These are phyloP conservation scores for Oxyria digyna DNA, from an alignment of 148 eudicot genomes.

Conservation along the genomic window DNA sequence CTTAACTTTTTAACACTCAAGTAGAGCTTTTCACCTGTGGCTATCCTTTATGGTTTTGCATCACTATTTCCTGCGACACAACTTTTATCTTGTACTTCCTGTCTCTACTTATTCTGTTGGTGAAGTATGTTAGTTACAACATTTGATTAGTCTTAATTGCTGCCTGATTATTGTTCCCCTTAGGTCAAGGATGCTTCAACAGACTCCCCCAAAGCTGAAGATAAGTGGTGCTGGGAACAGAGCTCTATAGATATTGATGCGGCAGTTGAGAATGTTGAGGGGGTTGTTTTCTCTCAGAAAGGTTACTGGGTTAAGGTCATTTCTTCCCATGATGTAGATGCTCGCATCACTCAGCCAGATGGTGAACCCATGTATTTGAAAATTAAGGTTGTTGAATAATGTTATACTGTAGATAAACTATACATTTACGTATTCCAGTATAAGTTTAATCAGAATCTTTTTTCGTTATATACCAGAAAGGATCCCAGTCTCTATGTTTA, in stretches of 20 bases:
- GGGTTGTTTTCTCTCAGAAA: slow-evolving; percentile 57
- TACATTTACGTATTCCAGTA: background rate
- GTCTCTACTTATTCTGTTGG: background rate
- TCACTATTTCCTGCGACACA: background rate
- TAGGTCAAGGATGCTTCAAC: slow-evolving; percentile 61
- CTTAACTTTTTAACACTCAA: background rate
- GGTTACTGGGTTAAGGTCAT: slow-evolving; percentile 73
- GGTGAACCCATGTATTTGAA: slow-evolving; percentile 49
- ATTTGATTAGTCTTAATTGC: background rate
- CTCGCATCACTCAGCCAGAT: slow-evolving; percentile 55
- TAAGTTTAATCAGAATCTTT: slow-evolving; percentile 3
- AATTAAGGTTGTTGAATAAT: slow-evolving; percentile 43
- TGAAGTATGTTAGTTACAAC: background rate
- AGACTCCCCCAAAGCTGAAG: slow-evolving; percentile 30
- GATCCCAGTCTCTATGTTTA: slow-evolving; percentile 62
- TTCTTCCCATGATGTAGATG: slow-evolving; percentile 84
- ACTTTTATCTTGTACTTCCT: background rate
- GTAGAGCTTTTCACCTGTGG: background rate
- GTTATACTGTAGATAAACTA: background rate
- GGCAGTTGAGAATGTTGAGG: slow-evolving; percentile 68
- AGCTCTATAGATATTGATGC: slow-evolving; percentile 51
- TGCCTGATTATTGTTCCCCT: background rate
- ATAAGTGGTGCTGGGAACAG: slow-evolving; percentile 97
- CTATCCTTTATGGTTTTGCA: background rate
- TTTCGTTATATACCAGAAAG: slow-evolving; percentile 55